Base-by-base conservation (phyloP, 2,329 filamentous ascomycete species). In the Raffaelea albimanens region DNA sequence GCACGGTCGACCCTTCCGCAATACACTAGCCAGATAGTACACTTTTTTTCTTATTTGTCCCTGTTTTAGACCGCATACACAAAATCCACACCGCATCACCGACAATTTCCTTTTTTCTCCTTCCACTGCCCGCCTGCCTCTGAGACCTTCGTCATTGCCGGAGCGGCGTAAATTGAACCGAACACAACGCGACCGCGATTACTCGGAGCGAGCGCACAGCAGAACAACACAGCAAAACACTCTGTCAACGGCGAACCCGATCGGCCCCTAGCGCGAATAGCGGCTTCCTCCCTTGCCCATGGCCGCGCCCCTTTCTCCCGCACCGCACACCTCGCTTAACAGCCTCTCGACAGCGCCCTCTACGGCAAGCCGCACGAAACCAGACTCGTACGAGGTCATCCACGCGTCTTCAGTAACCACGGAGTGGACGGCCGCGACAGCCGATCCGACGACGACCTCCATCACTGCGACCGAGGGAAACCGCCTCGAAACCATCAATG, bases 231-330 rank as follows among this genome's bases (percentile, higher is more conserved):
- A 11, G 5, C 36, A n/a, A n/a, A n/a, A n/a, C n/a, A n/a, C n/a
- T n/a, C n/a, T n/a, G n/a, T n/a, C 25, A 29, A 29, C 16, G 38
- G 38, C 38, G n/a, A 40, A 40, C 38, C 11, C 38, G 38, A 19
- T 16, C 33, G 14, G 14, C 33, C 14, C 14, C 33, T 36, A 36
- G 33, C 33, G 33, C 14, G 14, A 18, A 20, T 20, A 40, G 20
- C 38, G 38, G 38, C 38, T 40, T 18, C 14, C 33, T 18, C 33
- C 33, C 7, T 29, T 29, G 25, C 7, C 40, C 49, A 69, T 67
- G 66, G 61, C 66, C 54, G 63, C 63, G 56, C 67, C 69, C 44
- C 58, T 71, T 50, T 66, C 63, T 52, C 65, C 65, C 48, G 60
- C 61, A 43, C 60, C 58, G 41, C 64, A 62, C 57, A 59, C 63